Evolutionary conservation across 176 grass and related monocot genomes (phyloP).

Genomic region (Aegilops sharonensis): DNA sequence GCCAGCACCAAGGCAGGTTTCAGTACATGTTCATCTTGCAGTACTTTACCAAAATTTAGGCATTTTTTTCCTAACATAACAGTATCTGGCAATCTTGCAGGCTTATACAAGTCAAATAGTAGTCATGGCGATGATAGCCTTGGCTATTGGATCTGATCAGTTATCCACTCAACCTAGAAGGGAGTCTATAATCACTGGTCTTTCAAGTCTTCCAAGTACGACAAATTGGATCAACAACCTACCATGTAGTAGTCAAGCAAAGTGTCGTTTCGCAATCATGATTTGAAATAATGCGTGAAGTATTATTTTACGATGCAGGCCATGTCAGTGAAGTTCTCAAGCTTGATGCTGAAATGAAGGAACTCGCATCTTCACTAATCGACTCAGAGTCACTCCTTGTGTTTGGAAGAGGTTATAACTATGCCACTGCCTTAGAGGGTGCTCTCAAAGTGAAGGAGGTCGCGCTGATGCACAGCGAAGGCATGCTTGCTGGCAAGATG

Average conservation of each 20-base stretch:
- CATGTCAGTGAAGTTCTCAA: constrained; percentile 74
- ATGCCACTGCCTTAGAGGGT: constrained; percentile 88
- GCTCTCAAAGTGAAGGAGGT: constrained; percentile 97
- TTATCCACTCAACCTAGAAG: constrained; percentile 78
- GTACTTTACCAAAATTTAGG: background rate
- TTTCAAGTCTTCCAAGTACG: constrained; percentile 74
- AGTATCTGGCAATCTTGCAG: constrained; percentile 33
- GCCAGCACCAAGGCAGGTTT: constrained; percentile 79
- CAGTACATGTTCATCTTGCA: background rate
- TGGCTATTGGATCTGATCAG: constrained; percentile 90
- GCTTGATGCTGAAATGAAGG: constrained; percentile 88
- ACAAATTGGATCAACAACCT: background rate
- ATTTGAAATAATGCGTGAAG: background rate
- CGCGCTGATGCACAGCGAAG: constrained; percentile 82
- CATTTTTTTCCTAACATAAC: background rate
- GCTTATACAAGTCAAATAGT: constrained; percentile 98
- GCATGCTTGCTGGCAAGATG: constrained; percentile 98
- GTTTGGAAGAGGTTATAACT: constrained; percentile 91
- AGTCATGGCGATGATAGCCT: constrained; percentile 91
- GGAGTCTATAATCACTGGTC: constrained; percentile 55
- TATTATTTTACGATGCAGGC: constrained; percentile 26
- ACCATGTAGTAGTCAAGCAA: background rate
- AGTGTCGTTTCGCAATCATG: background rate
- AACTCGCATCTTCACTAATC: constrained; percentile 73
- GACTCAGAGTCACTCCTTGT: constrained; percentile 75